Conservation (phyloP, 768 basidiomycete genomes). For the Suillus subaureus region DNA sequence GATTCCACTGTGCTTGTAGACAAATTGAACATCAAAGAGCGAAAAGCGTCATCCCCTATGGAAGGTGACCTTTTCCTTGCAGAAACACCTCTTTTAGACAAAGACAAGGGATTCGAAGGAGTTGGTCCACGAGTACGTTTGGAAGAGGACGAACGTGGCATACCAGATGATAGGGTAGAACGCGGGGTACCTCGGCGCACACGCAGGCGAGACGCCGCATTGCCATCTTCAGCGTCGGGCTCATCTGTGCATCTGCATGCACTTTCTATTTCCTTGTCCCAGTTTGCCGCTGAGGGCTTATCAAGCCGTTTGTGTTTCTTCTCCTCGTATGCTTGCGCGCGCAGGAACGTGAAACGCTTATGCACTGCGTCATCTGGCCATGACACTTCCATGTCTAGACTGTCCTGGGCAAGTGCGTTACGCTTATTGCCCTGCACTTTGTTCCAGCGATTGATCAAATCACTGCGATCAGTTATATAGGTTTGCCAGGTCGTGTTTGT, state of each 20-base stretch:
- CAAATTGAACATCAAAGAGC: slow-evolving; percentile 1
- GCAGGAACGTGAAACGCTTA: slow-evolving; percentile 45
- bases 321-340: slow-evolving; percentile 47
- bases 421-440: slow-evolving; percentile 34
- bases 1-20: neutral
- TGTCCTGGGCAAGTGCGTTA: slow-evolving; percentile 26
- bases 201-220: slow-evolving; percentile 9
- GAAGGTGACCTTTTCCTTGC: neutral
- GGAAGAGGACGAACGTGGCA: neutral
- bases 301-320: slow-evolving; percentile 34
- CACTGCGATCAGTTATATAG: slow-evolving; percentile 19
- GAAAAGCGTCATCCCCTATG: slow-evolving; percentile 2
- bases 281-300: slow-evolving; percentile 17
- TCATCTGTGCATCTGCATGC: slow-evolving; percentile 24
- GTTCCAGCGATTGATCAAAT: slow-evolving; percentile 37
- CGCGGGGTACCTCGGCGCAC: slow-evolving; percentile 4
- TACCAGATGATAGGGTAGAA: neutral
- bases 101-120: neutral
- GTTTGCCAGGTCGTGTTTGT: slow-evolving; percentile 59
- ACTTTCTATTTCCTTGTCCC: slow-evolving; percentile 31
- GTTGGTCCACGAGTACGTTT: neutral
- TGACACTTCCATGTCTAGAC: slow-evolving; percentile 40
- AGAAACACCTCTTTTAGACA: neutral
- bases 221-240: slow-evolving; percentile 27
- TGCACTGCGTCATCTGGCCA: slow-evolving; percentile 46